These are phyloP conservation scores for Russula dissimulans DNA, from an alignment of 768 basidiomycete genomes.

Conservation along the genomic window DNA sequence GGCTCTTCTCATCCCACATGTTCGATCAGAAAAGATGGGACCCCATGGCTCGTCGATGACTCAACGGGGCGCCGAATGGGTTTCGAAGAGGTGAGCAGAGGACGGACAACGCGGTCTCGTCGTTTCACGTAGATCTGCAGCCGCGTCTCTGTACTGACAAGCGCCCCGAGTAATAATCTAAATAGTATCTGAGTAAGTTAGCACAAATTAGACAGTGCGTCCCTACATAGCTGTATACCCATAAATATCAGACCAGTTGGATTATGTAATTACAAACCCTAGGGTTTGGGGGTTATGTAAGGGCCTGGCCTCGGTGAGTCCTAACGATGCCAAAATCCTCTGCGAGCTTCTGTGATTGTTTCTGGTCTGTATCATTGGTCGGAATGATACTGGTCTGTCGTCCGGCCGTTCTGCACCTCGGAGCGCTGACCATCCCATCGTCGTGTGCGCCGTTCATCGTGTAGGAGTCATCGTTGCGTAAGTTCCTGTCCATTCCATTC, in stretches of 20 bases:
- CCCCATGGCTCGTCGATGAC: conserved; percentile 36
- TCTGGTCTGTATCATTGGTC: conserved; percentile 19
- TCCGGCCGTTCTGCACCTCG: not conserved
- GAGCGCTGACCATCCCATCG: not conserved
- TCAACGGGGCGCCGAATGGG: conserved; percentile 26
- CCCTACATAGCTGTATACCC: too few relatives aligned
- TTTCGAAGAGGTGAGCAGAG: conserved; percentile 28
- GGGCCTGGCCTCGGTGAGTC: too few relatives aligned
- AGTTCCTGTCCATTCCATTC: not conserved
- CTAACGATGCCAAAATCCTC: too few relatives aligned
- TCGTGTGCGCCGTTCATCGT: conserved; percentile 19
- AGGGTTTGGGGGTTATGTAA: too few relatives aligned
- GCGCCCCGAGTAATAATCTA: conserved; percentile 24
- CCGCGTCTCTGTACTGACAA: conserved; percentile 30
- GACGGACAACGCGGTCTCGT: too few relatives aligned
- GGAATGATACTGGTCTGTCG: conserved; percentile 23
- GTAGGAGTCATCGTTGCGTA: conserved; percentile 20
- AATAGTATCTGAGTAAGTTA: too few relatives aligned
- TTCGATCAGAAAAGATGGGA: not conserved
- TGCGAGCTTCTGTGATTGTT: not conserved
- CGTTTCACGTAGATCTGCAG: conserved; percentile 24
- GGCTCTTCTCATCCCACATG: not conserved
- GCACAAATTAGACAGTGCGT: too few relatives aligned
- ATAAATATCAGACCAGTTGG: too few relatives aligned
- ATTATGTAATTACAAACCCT: too few relatives aligned